A percentile compares a stretch with the other conserved stretches of the same genome.
phyloP scores from a whole-genome alignment of 768 basidiomycete species.

The Hygrophoropsis aurantiaca region DNA sequence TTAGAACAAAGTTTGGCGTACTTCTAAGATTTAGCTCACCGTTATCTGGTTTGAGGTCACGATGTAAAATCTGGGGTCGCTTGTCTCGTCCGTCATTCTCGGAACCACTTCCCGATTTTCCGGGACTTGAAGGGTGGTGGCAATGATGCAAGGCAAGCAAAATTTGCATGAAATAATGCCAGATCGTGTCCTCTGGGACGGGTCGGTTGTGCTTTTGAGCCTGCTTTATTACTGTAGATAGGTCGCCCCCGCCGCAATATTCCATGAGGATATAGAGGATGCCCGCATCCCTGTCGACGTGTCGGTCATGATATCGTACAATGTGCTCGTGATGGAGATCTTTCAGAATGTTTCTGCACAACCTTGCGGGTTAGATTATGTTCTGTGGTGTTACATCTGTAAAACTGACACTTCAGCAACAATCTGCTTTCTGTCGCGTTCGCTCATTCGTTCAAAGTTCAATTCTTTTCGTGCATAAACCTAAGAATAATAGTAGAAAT shows the following conservation, averaged over 20 bases:
- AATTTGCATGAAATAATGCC: conserved; percentile 96
- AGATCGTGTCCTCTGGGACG: conserved; percentile 90
- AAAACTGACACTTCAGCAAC: conserved; percentile 91
- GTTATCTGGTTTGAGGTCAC: conserved; percentile 98
- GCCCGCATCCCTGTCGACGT: conserved; percentile 87
- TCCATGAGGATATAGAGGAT: conserved; percentile 99
- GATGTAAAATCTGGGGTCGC: conserved; percentile 80
- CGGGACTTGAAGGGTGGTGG: conserved; percentile 68
- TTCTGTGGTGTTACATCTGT: not conserved
- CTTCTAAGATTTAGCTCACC: conserved; percentile 45
- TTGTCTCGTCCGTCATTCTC: conserved; percentile 46
- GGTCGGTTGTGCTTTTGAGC: conserved; percentile 65
- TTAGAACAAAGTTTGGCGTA: not conserved
- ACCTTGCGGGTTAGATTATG: not conserved
- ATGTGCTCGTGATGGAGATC: conserved; percentile 95
- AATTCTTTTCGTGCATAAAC: conserved; percentile 91
- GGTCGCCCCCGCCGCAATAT: conserved; percentile 96
- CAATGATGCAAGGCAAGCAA: conserved; percentile 88
- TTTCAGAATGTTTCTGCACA: conserved; percentile 87
- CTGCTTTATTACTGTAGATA: conserved; percentile 84
- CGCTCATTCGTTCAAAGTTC: conserved; percentile 96
- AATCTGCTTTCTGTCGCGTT: conserved; percentile 95
- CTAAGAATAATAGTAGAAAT: conserved; percentile 34
- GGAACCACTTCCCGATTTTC: conserved; percentile 43
- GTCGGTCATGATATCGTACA: conserved; percentile 90